Conservation (phyloP, 768 basidiomycete genomes). For the Phylloporus arenicola region DNA sequence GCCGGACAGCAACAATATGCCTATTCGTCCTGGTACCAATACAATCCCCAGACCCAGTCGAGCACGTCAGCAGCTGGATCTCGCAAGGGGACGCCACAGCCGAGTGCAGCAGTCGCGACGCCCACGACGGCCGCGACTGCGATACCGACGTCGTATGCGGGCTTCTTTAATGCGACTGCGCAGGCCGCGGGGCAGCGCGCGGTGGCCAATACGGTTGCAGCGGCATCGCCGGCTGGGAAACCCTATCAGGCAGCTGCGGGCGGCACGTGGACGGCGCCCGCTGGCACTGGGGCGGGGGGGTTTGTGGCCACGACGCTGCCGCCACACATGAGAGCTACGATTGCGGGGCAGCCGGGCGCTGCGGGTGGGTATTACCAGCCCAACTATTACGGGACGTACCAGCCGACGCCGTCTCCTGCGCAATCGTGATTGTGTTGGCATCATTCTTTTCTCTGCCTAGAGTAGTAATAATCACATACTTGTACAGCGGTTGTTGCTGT, state of each 20-base stretch:
- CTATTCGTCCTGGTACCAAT: slow-evolving; percentile 42
- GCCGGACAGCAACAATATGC: slow-evolving; percentile 38
- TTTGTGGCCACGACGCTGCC: slow-evolving; percentile 37
- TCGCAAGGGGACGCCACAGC: slow-evolving; percentile 43
- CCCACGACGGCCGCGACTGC: slow-evolving; percentile 25
- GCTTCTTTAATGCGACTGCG: slow-evolving; percentile 34
- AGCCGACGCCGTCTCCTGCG: slow-evolving; percentile 28
- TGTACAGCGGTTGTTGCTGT: slow-evolving; percentile 9
- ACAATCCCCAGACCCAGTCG: slow-evolving; percentile 31
- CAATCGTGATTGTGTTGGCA: slow-evolving; percentile 18
- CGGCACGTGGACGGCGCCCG: slow-evolving; percentile 25
- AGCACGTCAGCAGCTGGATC: slow-evolving; percentile 25
- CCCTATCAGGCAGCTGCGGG: slow-evolving; percentile 26
- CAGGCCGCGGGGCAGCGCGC: slow-evolving; percentile 40
- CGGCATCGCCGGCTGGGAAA: slow-evolving; percentile 23
- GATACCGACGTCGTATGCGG: slow-evolving; percentile 35
- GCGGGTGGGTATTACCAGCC: slow-evolving; percentile 26
- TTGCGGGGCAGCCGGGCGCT: slow-evolving; percentile 19
- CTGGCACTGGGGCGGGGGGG: slow-evolving; percentile 17
- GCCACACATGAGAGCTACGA: slow-evolving; percentile 34
- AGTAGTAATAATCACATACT: slow-evolving; percentile 15
- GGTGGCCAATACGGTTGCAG: slow-evolving; percentile 50
- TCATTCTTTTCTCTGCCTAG: slow-evolving; percentile 10
- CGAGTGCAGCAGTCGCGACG: slow-evolving; percentile 22
- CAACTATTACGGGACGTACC: slow-evolving; percentile 31